These are phyloP conservation scores for Axilococcus clingmanii DNA, from an alignment of 139 green algal genomes.

Conservation along the genomic window DNA sequence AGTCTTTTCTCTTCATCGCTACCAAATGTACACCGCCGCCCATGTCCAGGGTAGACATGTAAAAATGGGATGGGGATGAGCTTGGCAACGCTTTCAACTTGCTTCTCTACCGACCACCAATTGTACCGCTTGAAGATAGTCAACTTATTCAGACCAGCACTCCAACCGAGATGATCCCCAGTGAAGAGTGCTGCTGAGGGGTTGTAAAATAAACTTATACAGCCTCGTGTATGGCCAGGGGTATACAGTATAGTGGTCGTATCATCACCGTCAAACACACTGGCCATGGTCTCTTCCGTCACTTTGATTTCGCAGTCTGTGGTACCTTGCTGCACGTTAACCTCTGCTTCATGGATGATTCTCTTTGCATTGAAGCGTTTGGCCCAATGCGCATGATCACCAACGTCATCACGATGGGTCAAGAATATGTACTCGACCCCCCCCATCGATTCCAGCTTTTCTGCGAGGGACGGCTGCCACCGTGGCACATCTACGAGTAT, in stretches of 20 bases:
- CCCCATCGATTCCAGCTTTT: slow-evolving; percentile 47
- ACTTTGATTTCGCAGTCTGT: slow-evolving; percentile 30
- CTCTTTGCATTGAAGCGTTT: slow-evolving; percentile 38
- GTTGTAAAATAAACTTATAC: slow-evolving; percentile 45
- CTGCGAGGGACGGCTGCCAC: slow-evolving; percentile 54
- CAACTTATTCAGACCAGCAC: slow-evolving; percentile 6
- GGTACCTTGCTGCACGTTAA: slow-evolving; percentile 28
- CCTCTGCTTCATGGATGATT: slow-evolving; percentile 55
- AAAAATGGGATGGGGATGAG: slow-evolving; percentile 52
- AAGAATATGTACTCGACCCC: slow-evolving; percentile 67
- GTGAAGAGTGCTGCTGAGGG: slow-evolving; percentile 42
- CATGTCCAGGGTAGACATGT: slow-evolving; percentile 61
- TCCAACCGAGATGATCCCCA: slow-evolving; percentile 29
- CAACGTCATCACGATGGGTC: slow-evolving; percentile 73
- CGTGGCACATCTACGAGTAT: slow-evolving; percentile 64
- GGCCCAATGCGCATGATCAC: slow-evolving; percentile 63
- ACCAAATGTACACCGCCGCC: slow-evolving; percentile 16
- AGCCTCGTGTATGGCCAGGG: slow-evolving; percentile 62
- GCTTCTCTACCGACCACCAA: slow-evolving; percentile 30
- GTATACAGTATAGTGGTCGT: slow-evolving; percentile 53
- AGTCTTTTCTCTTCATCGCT: slow-evolving; percentile 1
- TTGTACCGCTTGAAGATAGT: slow-evolving; percentile 31
- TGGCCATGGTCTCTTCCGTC: too few species aligned
- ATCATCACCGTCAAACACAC: slow-evolving; percentile 31
- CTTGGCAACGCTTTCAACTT: slow-evolving; percentile 44